A percentile compares a stretch with the other conserved stretches of the same genome.
Conservation (phyloP, 2,329 filamentous ascomycete genomes). For the Trichoderma breve region DNA sequence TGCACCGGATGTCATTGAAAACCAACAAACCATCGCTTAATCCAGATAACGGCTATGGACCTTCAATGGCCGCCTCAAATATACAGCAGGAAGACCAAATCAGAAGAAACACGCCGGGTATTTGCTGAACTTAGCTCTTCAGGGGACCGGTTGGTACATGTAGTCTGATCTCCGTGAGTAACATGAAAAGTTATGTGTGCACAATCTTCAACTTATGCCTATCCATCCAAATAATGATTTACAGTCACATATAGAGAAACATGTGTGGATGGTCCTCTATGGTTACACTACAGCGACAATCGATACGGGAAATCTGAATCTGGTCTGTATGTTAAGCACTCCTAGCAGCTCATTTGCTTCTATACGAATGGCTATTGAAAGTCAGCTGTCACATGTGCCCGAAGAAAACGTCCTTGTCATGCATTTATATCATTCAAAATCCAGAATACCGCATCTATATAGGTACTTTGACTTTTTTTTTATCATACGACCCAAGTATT, state of each 20-base stretch:
- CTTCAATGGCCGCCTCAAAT: not conserved
- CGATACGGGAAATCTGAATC: not conserved
- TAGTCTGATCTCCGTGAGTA: not conserved
- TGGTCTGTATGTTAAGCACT: not conserved
- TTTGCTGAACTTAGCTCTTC: not conserved
- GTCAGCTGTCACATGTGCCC: not conserved
- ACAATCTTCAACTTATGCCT: not conserved
- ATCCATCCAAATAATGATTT: not conserved
- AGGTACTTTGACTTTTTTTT: not conserved
- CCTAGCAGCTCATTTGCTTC: not conserved
- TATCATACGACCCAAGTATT: constrained; percentile 9
- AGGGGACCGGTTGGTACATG: not conserved
- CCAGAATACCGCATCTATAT: constrained; percentile 12
- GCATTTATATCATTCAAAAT: not conserved
- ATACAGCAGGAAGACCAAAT: not conserved
- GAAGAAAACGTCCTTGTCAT: not conserved
- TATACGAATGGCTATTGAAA: not conserved
- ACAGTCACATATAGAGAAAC: not conserved
- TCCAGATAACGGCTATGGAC: no score
- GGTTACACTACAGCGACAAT: not conserved
- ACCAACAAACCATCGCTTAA: no score
- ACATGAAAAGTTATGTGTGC: not conserved
- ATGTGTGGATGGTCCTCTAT: not conserved
- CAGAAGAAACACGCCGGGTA: not conserved
- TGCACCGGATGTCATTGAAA: no score